These are phyloP conservation scores for Suillus clintonianus DNA, from an alignment of 768 basidiomycete genomes.

Conservation along the genomic window DNA sequence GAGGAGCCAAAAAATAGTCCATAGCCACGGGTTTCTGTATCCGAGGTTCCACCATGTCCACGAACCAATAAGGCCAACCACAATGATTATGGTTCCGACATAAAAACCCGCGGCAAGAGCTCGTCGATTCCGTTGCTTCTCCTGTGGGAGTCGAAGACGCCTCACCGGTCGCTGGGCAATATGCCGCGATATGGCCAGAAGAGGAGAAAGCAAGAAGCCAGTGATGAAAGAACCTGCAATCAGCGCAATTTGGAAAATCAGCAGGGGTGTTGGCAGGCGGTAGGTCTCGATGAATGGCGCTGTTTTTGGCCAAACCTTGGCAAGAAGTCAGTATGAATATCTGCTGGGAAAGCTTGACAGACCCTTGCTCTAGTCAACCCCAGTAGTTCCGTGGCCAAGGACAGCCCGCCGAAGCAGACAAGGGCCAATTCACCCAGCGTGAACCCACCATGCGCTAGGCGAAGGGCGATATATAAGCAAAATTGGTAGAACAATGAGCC, in stretches of 20 bases:
- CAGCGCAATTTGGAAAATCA: conserved; percentile 89
- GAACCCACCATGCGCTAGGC: conserved; percentile 92
- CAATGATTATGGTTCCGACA: conserved; percentile 69
- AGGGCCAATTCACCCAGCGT: conserved; percentile 92
- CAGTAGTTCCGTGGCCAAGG: conserved; percentile 81
- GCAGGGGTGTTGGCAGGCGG: conserved; percentile 87
- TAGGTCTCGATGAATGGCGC: conserved; percentile 90
- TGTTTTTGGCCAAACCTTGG: conserved; percentile 75
- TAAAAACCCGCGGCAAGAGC: conserved; percentile 87
- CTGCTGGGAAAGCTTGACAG: neutral
- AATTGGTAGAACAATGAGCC: conserved; percentile 88
- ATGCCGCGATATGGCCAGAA: conserved; percentile 89
- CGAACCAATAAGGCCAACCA: conserved; percentile 81
- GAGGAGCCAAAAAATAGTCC: conserved; percentile 76
- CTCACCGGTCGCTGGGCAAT: conserved; percentile 84
- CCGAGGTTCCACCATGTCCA: conserved; percentile 93
- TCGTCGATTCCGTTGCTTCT: conserved; percentile 80
- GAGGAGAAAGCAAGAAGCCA: conserved; percentile 93
- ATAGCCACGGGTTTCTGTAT: conserved; percentile 83
- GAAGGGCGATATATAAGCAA: conserved; percentile 83
- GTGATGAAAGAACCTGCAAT: conserved; percentile 89
- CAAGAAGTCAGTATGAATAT: conserved; percentile 4
- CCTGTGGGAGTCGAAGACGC: conserved; percentile 79
- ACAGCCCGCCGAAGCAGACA: conserved; percentile 86
- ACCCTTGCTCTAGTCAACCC: conserved; percentile 85